Conservation (phyloP, 257 asterid genomes). For the Solanum paucissectum region DNA sequence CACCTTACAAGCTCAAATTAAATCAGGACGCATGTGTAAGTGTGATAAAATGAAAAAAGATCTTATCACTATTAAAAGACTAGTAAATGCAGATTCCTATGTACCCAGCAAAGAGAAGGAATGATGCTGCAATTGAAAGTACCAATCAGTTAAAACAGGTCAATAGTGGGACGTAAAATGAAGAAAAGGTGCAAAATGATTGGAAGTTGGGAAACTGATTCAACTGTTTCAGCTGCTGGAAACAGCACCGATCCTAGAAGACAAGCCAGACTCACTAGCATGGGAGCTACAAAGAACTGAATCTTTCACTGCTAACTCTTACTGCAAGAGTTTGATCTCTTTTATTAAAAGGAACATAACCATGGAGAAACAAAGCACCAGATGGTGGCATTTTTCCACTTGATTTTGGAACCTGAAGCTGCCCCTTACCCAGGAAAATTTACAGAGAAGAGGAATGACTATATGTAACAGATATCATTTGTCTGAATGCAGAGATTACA, state of each 20-base stretch:
- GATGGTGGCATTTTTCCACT: not conserved
- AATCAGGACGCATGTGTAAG: not conserved
- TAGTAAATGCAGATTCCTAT: not conserved
- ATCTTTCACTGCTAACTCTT: not conserved
- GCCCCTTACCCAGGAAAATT: not conserved
- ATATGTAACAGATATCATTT: not conserved
- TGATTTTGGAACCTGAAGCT: not conserved
- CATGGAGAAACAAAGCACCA: not conserved
- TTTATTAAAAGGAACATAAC: not conserved
- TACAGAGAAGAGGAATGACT: not conserved
- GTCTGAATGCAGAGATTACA: not conserved
- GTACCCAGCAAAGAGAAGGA: not conserved
- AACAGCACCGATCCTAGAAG: not conserved
- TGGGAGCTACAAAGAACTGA: not conserved
- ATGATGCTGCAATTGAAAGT: not conserved
- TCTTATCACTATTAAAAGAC: not conserved
- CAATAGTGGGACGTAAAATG: not conserved
- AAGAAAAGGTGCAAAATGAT: not conserved
- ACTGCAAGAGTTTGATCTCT: not conserved
- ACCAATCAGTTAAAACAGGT: not conserved
- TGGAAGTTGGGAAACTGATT: not conserved
- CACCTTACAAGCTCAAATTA: not conserved
- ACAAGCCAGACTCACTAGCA: not conserved
- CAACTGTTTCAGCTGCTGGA: not conserved
- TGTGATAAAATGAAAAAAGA: not conserved